phyloP scores from a whole-genome alignment of 805 yeast genomes.

The Wickerhamomyces hampshirensis region DNA sequence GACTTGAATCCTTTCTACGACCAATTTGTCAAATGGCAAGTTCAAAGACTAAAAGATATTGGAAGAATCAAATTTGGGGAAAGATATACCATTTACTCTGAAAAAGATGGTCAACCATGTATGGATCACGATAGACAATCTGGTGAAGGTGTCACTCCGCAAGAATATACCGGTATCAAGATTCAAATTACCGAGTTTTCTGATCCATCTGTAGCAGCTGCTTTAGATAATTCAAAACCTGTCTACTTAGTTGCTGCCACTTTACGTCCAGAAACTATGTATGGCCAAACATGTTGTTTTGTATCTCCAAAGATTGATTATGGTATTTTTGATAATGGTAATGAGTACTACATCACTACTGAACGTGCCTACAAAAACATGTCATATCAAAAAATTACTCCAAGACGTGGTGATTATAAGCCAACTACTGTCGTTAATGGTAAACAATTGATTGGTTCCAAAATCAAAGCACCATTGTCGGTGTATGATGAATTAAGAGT shows the following conservation, averaged over 20 bases:
- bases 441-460: constrained; percentile 74
- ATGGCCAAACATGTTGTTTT: constrained; percentile 97
- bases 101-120: constrained; percentile 98
- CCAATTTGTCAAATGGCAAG: constrained; percentile 94
- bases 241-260: constrained; percentile 92
- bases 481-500: constrained; percentile 66
- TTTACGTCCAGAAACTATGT: constrained; percentile 97
- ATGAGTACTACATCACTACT: constrained; percentile 75
- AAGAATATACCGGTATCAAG: constrained; percentile 93
- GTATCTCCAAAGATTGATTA: constrained; percentile 92
- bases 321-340: constrained; percentile 85
- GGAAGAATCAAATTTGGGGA: constrained; percentile 97
- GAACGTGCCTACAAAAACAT: constrained; percentile 96
- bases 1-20: constrained; percentile 95
- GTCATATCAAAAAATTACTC: constrained; percentile 92
- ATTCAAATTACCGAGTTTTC: constrained; percentile 62
- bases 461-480: constrained; percentile 81
- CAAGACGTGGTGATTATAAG: constrained; percentile 72
- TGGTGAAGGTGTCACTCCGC: constrained; percentile 97
- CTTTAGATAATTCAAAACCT: constrained; percentile 49
- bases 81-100: constrained; percentile 95
- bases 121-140: constrained; percentile 98
- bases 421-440: constrained; percentile 63
- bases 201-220: constrained; percentile 36
- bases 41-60: constrained; percentile 75